Evolutionary conservation across 2,329 filamentous ascomycete genomes (phyloP), one percentile per base, ranked within the genome.

Genomic region (Mycogone perniciosa): DNA sequence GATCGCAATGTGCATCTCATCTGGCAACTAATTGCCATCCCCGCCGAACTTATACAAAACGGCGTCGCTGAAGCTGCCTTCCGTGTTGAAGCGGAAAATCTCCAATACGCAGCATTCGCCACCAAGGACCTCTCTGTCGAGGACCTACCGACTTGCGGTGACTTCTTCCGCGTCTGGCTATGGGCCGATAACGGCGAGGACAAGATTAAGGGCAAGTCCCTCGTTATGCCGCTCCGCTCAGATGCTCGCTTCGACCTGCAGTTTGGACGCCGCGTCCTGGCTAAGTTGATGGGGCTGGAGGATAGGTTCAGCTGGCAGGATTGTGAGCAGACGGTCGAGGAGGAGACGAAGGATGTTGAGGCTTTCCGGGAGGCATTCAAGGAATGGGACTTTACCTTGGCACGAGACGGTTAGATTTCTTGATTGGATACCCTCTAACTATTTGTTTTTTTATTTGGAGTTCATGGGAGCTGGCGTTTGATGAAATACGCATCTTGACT

Each of bases 1-100:
- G 76, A 76, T 4, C 80, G 80, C 46, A 89, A 93, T 49, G 84
- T 97, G 50, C 93, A 99, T 65, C 78, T 85, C 1, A 92, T 97
- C 63, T 96, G 91, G 93, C 95, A 99, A 68, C 86, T 95, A 59
- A 72, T 97, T 31, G 89, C 93, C 1, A 75, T 95, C 1, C 80
- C 86, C 0, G 73, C 79, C 0, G 76, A 86, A 7, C 72, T 89
- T 41, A 79, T 96, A 46, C 72, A 71, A 20, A 82, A 82, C 43
- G 87, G 88, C 0, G 75, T 95, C 1, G 88, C 95, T 0, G 89
- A 96, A 65, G 89, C 88, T 0, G 92, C 85, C 0, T 96, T 99
- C 71, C 85, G 85, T 48, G 88, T 95, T 1, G 84, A 96, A 63
- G 90, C 89, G 0, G 87, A 95, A 65, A 95, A 95, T 59, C 64